Evolutionary conservation across 163 green algal genomes (phyloP).

Genomic region (Botryococcus braunii): DNA sequence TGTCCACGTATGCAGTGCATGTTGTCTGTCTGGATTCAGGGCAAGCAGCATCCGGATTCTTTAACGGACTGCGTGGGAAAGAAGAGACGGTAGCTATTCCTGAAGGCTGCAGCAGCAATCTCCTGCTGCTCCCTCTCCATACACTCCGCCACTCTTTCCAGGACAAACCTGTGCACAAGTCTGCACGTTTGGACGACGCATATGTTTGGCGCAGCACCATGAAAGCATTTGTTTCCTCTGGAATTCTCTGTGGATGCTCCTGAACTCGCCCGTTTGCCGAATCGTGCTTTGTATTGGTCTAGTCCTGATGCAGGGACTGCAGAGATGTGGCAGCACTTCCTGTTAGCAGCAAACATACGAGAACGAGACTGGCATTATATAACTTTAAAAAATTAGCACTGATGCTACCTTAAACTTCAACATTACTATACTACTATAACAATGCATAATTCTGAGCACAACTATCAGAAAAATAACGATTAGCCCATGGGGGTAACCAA

Average conservation of each 20-base stretch:
- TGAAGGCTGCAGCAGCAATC: not conserved
- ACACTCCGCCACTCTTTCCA: not conserved
- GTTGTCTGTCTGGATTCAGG: not conserved
- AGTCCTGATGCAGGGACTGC: not conserved
- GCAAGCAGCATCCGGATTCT: not conserved
- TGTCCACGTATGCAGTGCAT: no score
- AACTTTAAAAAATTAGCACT: no score
- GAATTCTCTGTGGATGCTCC: not conserved
- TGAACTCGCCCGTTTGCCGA: not conserved
- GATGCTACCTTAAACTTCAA: no score
- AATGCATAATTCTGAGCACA: no score
- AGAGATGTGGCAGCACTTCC: not conserved
- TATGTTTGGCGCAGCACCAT: no score
- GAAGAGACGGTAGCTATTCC: not conserved
- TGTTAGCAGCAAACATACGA: no score
- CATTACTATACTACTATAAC: no score
- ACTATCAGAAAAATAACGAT: no score
- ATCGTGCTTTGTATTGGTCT: not conserved
- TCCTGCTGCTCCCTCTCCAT: not conserved
- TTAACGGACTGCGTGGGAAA: not conserved
- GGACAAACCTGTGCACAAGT: conserved; percentile 1
- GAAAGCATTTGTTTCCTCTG: no score
- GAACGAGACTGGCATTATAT: no score
- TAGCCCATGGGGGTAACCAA: no score
- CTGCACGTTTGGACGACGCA: no score